Percentiles rank a stretch among this genome's conserved stretches.
Conservation (phyloP, 164 flowering plant genomes). For the Hamamelis virginiana region DNA sequence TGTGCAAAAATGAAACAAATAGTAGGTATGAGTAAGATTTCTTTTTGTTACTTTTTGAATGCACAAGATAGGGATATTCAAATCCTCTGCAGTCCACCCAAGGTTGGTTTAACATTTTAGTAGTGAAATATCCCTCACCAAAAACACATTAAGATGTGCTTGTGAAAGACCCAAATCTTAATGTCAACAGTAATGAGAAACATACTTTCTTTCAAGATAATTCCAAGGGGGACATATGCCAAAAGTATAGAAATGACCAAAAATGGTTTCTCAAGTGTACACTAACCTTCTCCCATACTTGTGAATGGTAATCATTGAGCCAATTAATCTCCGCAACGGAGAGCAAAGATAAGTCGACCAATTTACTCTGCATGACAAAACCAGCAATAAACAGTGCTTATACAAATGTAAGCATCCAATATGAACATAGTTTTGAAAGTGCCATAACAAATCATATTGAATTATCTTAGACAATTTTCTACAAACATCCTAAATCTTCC, state of each 20-base stretch:
- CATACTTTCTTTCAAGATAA: neutral
- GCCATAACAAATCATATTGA: too few species aligned
- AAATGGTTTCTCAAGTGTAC: neutral
- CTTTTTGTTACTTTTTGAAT: too few species aligned
- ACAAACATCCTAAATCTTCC: too few species aligned
- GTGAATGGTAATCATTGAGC: conserved; percentile 84
- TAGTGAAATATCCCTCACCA: neutral
- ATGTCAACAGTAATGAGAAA: neutral
- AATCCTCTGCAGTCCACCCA: too few species aligned
- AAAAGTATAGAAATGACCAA: neutral
- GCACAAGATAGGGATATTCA: too few species aligned
- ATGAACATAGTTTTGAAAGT: neutral
- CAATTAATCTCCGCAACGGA: conserved; percentile 70
- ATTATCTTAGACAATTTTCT: too few species aligned
- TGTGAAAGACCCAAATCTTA: neutral
- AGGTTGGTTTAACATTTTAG: too few species aligned
- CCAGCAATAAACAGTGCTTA: neutral
- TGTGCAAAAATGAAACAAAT: too few species aligned
- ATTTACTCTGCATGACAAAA: conserved; percentile 53
- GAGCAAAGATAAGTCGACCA: conserved; percentile 65
- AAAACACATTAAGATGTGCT: neutral
- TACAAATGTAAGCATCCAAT: neutral
- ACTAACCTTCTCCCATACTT: conserved; percentile 94
- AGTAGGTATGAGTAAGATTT: too few species aligned
- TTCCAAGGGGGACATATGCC: neutral